Evolutionary conservation across 1,139 yeast species (phyloP).

Genomic region (Groenewaldozyma auringiensis): DNA sequence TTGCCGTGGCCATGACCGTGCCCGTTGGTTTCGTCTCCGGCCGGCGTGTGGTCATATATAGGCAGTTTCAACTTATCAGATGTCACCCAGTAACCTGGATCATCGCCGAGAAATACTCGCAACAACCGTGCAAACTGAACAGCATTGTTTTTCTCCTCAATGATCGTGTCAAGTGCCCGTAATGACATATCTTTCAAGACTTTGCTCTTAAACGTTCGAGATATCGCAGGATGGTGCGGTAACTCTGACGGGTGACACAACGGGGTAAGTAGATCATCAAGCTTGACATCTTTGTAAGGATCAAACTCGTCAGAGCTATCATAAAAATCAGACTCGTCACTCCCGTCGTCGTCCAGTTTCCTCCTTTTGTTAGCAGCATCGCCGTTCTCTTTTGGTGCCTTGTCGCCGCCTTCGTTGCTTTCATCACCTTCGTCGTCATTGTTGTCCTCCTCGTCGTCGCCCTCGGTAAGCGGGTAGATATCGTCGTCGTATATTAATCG

Average conservation of each 20-base stretch:
- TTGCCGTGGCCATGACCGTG: not conserved
- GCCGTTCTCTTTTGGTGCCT: not conserved
- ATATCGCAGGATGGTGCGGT: slow-evolving; percentile 60
- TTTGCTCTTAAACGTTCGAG: slow-evolving; percentile 52
- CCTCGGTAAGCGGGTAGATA: slow-evolving; percentile 7
- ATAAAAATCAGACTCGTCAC: slow-evolving; percentile 15
- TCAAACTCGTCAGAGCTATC: slow-evolving; percentile 28
- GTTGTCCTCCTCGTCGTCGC: slow-evolving; percentile 21
- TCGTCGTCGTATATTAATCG: slow-evolving; percentile 15
- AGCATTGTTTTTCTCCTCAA: slow-evolving; percentile 69
- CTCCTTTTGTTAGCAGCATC: not conserved
- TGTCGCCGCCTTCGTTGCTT: not conserved
- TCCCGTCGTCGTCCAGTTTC: slow-evolving; percentile 10
- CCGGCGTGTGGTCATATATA: slow-evolving; percentile 54
- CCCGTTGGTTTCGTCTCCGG: slow-evolving; percentile 2
- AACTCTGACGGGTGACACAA: slow-evolving; percentile 75
- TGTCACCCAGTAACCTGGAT: slow-evolving; percentile 59
- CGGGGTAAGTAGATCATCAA: slow-evolving; percentile 62
- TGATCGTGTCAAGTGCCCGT: slow-evolving; percentile 69
- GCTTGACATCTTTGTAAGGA: slow-evolving; percentile 37
- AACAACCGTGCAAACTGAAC: slow-evolving; percentile 62
- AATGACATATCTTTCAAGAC: slow-evolving; percentile 50
- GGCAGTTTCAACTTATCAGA: slow-evolving; percentile 55
- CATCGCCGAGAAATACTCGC: slow-evolving; percentile 80
- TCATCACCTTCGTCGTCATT: not conserved